Percentiles rank a stretch among this genome's conserved stretches.
phyloP scores from a whole-genome alignment of 345 rosid genomes.

The Gossypium bickii region DNA sequence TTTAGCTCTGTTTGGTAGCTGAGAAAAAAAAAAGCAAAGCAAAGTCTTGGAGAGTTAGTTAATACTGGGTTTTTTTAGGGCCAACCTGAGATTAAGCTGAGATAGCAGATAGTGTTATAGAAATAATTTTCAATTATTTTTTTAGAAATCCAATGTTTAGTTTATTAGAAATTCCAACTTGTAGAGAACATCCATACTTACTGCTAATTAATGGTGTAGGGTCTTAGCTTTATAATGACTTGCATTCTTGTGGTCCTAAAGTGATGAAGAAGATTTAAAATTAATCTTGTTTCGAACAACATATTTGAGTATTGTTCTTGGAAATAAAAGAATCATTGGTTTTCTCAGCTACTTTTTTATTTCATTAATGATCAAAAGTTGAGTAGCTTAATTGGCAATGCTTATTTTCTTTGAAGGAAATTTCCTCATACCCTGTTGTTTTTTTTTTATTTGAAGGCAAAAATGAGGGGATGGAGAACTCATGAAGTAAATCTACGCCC shows the following conservation, averaged over 20 bases:
- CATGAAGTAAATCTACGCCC: constrained; percentile 27
- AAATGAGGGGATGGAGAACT: constrained; percentile 24
- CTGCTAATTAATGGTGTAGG: neutral
- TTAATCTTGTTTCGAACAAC: neutral
- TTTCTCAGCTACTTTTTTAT: neutral
- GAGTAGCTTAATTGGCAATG: neutral
- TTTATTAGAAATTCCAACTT: neutral
- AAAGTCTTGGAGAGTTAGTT: neutral
- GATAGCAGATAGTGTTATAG: neutral
- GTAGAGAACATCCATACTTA: neutral
- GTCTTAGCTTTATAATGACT: neutral
- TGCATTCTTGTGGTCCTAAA: neutral
- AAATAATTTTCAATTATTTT: neutral
- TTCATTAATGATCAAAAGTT: neutral
- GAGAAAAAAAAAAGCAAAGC: neutral
- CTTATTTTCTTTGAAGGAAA: neutral
- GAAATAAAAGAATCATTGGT: neutral
- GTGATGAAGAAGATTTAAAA: neutral
- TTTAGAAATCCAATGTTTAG: neutral
- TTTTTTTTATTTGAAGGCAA: constrained; percentile 23
- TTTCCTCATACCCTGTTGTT: neutral
- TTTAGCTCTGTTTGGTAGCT: constrained; percentile 6
- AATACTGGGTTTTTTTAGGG: neutral
- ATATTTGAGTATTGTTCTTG: neutral
- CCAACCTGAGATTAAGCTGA: neutral